Evolutionary conservation across 352 stramenopile species (phyloP), one percentile per base, ranked within the genome.

Genomic region (Globisporangium orthogonon): DNA sequence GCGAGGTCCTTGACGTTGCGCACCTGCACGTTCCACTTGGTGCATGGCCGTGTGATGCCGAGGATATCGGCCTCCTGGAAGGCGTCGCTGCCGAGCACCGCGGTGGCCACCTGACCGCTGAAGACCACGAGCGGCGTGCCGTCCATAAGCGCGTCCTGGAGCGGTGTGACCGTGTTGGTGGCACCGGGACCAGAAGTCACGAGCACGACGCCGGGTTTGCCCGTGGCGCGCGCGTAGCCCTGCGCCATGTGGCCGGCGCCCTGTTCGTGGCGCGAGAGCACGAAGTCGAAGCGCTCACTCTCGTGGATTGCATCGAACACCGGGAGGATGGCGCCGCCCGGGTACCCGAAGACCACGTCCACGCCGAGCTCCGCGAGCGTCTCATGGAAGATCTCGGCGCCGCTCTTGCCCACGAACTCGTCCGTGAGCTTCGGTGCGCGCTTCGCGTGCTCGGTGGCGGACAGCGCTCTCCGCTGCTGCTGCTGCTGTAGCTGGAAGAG

Each of bases 21-120:
- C 66, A 98, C 96, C 67, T 98, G 91, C 63, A 98, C 94, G 62
- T 97, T 98, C 92, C 92, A 98, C 83, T 98, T 98, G 60, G 94
- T 98, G 65, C 89, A 97, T 29, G 92, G 91, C 18, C 76, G 84
- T 41, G 65, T 97, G 75, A 91, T 94, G 44, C 85, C 85, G 53
- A 94, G 54, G 37, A 94, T 76, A 58, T 94, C 85, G 29, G 84
- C 83, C 50, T 90, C 87, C 64, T 98, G 94, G 71, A 98, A 98
- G 33, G 94, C 94, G 73, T 97, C 94, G 54, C 73, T 94, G 48
- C 80, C 74, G 10, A 97, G 89, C 60, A 97, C 94, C 7, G 81
- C 87, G 2, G 91, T 98, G 0, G 94, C 94, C 49, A 97, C 94
- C 66, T 98, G 94, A 37, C 94, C 94, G 68, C 89, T 97, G 47